Evolutionary conservation across 805 yeast genomes (phyloP), one percentile per base, ranked within the genome.

Genomic region (Phaffomyces thermotolerans): DNA sequence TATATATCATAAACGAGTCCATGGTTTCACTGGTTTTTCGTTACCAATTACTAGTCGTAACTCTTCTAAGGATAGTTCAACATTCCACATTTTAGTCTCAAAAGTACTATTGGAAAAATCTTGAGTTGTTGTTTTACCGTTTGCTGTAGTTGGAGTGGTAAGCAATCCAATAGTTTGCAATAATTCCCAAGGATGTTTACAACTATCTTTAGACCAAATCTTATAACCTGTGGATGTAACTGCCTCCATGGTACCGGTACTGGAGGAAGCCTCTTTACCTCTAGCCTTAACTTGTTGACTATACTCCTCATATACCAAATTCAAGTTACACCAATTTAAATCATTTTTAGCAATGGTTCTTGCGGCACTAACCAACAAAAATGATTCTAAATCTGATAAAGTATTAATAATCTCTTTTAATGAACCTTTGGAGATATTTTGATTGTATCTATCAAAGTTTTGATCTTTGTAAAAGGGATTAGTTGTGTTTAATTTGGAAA

Each of bases 221-320:
- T 81, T 78, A 47, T 69, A 56, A 10, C 69, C 67, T 14, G 71
- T 55, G 10, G 57, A 40, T 1, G 60, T 43, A 27, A 56, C 53
- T 2, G 57, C 54, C 1, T 54, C 57, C 10, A 43, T 32, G 8
- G 56, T 56, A 22, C 34, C 43, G 1, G 59, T 52, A 9, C 44
- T 46, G 47, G 44, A 59, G 45, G 42, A 66, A 42, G 42, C 64
- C 50, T 12, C 73, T 6, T 64, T 56, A 44, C 75, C 73, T 44
- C 69, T 61, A 0, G 56, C 48, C 43, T 73, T 72, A 36, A 79
- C 68, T 69, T 80, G 72, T 2, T 64, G 67, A n/a, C 58, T 56
- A 60, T 87, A 91, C 59, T 91, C 98, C 29, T 79, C 80, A 59
- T 80, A 83, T 0, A 81, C 84, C 45, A 88, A 64, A 51, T 84